A percentile compares a stretch with the other conserved stretches of the same genome.
These are phyloP conservation scores for Penicillium parvum DNA, from an alignment of 495 filamentous ascomycete genomes.

Conservation along the genomic window DNA sequence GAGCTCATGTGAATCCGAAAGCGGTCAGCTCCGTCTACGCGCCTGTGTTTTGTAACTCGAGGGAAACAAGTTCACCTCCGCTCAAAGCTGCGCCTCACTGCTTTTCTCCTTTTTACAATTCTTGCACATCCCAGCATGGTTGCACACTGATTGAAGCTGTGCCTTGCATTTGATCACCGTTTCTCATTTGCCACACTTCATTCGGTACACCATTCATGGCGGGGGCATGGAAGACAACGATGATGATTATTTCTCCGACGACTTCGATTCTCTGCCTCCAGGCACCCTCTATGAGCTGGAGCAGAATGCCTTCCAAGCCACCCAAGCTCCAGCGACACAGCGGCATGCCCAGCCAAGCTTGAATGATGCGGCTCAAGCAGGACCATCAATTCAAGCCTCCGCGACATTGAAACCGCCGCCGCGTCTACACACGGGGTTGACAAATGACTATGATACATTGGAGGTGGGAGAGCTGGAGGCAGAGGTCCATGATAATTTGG, in stretches of 20 bases:
- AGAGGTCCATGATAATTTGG: conserved; percentile 46
- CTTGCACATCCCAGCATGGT: background rate
- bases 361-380: conserved; percentile 4
- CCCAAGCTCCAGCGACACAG: conserved; percentile 33
- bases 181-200: conserved; percentile 1
- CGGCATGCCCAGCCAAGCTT: conserved; percentile 5
- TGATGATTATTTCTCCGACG: conserved; percentile 63
- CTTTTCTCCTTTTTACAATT: background rate
- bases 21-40: conserved; percentile 16
- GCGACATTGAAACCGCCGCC: conserved; percentile 27
- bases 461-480: conserved; percentile 54
- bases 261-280: conserved; percentile 54
- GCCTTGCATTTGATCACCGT: background rate
- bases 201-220: conserved; percentile 38
- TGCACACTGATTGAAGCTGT: conserved; percentile 6
- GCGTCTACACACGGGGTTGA: conserved; percentile 37
- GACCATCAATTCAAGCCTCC: conserved; percentile 4
- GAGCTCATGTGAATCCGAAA: conserved; percentile 28
- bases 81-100: conserved; percentile 6
- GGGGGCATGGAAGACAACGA: conserved; percentile 56
- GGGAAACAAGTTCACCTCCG: background rate
- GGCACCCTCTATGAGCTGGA: conserved; percentile 51
- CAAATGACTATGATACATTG: conserved; percentile 50
- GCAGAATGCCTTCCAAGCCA: conserved; percentile 50
- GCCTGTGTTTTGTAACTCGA: background rate